These are phyloP conservation scores for Prunus kanzakura DNA, from an alignment of 306 rosid species.

Conservation along the genomic window DNA sequence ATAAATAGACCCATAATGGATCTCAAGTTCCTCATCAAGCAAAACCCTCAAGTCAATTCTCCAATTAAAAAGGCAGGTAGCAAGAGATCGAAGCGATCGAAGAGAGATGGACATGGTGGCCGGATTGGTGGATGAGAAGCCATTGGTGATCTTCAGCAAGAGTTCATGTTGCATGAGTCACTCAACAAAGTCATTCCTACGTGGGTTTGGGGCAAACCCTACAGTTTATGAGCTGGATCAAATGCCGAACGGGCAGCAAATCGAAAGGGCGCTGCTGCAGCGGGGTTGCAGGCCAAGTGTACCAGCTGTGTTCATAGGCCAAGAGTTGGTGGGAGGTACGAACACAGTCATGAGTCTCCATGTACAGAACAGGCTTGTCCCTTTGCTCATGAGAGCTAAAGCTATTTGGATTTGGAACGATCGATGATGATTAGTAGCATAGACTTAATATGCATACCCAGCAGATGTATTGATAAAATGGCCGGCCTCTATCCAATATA, in stretches of 20 bases:
- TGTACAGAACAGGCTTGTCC: conserved; percentile 51
- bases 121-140: conserved; percentile 56
- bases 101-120: conserved; percentile 37
- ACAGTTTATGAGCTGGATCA: conserved; percentile 74
- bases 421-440: no score
- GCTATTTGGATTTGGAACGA: conserved; percentile 67
- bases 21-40: conserved; percentile 6
- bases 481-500: no score
- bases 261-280: conserved; percentile 57
- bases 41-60: not conserved
- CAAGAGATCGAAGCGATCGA: not conserved
- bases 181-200: conserved; percentile 58
- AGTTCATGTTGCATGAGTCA: conserved; percentile 60
- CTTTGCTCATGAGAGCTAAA: conserved; percentile 52
- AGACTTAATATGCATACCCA: no score
- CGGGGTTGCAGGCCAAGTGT: conserved; percentile 66
- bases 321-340: conserved; percentile 58
- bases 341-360: conserved; percentile 59
- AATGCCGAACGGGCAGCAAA: conserved; percentile 48
- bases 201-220: conserved; percentile 62
- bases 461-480: no score
- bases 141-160: conserved; percentile 88
- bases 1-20: not conserved
- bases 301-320: conserved; percentile 71
- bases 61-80: no score